Evolutionary conservation across 345 rosid species (phyloP).

Genomic region (Durio zibethinus): DNA sequence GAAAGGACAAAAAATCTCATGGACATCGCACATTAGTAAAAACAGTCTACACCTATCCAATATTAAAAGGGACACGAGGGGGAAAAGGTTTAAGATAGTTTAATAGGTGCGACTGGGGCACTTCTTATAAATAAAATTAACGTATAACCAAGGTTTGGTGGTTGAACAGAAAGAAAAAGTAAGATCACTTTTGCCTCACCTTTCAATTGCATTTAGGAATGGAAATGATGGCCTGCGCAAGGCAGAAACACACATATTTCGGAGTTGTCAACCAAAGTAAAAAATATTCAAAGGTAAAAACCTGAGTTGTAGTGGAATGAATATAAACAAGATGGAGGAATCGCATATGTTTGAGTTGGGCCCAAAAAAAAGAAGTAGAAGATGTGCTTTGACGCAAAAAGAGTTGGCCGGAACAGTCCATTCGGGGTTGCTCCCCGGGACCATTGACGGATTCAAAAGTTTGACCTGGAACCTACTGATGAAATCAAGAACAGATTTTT

Average conservation of each 20-base stretch:
- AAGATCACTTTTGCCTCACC: neutral
- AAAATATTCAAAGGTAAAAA: neutral
- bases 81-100: neutral
- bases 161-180: neutral
- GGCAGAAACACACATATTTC: neutral
- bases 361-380: neutral
- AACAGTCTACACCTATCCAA: neutral
- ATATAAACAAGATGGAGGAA: neutral
- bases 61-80: neutral
- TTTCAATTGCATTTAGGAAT: neutral
- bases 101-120: neutral
- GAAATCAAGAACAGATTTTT: neutral
- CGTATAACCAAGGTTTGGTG: neutral
- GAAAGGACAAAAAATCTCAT: neutral
- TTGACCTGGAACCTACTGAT: neutral
- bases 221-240: neutral
- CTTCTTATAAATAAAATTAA: neutral
- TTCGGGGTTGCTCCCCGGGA: neutral
- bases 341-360: neutral
- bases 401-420: neutral
- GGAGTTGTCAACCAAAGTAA: neutral
- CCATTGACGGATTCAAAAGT: slow-evolving; percentile 22
- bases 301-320: neutral
- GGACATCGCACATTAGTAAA: neutral
- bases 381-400: neutral